Base-by-base conservation (phyloP, 2,329 filamentous ascomycete species). In the Lecanoromycetidae sp. region DNA sequence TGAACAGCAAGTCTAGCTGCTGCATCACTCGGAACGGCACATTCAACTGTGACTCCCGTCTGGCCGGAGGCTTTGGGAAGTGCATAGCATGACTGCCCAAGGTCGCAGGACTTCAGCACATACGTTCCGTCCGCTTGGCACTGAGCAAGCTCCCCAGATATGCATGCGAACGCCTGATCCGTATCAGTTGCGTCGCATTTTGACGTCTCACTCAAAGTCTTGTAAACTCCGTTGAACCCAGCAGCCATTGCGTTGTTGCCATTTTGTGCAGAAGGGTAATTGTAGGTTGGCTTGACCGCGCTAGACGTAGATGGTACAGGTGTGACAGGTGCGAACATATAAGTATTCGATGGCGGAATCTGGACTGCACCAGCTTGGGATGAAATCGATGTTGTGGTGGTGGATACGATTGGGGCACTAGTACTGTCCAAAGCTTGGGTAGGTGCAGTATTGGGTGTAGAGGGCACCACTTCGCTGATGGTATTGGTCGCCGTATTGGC, bases 81-180 rank as follows among this genome's bases (percentile, higher is more conserved):
- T 22, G 53, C 53, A 37, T 41, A 52, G 35, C 53, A 55, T 15
- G 50, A 44, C 36, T 52, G 39, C 22, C 46, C 40, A 22, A 36
- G 19, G 13, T 37, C 25, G 34, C 53, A 55, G 10, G 49, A 36
- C 25, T 40, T 49, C 7, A 53, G 23, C 19, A 34, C 39, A 32
- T 55, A 55, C 3, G 37, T 49, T 9, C 47, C 49, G 32, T 45
- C 47, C 9, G 20, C 13, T 17, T 44, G 48, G 37, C 53, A 55
- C 30, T 48, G 39, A 23, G 48, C 51, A 9, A 51, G 30, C 36
- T 53, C 49, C 13, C 51, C 51, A 36, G 19, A 15, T 19, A 55
- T 44, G 30, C 53, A 55, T 19, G 44, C 49, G 20, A 32, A 42
- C 3, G 36, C 48, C 29, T 52, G 38, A 15, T 34, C 43, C n/a